phyloP scores from a whole-genome alignment of 371 early-diverging fungal genomes.

The Mortierella sp. region DNA sequence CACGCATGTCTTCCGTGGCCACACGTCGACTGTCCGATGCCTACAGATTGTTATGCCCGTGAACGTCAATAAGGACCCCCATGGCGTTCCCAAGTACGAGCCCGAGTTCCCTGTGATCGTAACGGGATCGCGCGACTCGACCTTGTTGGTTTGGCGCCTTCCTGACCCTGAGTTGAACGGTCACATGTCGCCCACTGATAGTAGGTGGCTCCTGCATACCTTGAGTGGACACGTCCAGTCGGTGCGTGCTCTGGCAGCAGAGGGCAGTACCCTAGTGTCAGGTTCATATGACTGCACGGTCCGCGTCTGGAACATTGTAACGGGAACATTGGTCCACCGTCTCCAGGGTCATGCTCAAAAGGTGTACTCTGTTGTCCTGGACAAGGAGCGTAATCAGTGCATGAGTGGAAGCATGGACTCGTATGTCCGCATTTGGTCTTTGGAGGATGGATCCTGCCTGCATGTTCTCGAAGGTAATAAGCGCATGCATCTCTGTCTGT shows the following conservation, averaged over 20 bases:
- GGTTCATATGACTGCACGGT: constrained; percentile 98
- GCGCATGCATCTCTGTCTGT: constrained; percentile 2
- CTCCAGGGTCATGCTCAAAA: constrained; percentile 92
- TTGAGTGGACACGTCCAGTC: constrained; percentile 92
- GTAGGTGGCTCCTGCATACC: constrained; percentile 74
- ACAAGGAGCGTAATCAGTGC: constrained; percentile 85
- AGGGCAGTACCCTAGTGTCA: constrained; percentile 90
- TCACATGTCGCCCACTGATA: constrained; percentile 60
- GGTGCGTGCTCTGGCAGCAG: constrained; percentile 95
- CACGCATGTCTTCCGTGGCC: constrained; percentile 92
- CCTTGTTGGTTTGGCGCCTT: constrained; percentile 94
- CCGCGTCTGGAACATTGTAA: constrained; percentile 92
- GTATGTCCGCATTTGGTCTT: constrained; percentile 96
- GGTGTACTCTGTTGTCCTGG: constrained; percentile 94
- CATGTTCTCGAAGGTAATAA: constrained; percentile 77
- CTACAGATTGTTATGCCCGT: constrained; percentile 88
- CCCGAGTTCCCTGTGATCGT: constrained; percentile 86
- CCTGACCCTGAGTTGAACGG: constrained; percentile 76
- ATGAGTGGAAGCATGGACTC: constrained; percentile 98
- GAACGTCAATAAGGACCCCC: constrained; percentile 65
- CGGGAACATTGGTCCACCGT: constrained; percentile 75
- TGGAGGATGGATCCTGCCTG: constrained; percentile 85
- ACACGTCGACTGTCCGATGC: constrained; percentile 96
- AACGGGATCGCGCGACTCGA: constrained; percentile 97
- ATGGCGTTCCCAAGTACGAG: constrained; percentile 66